phyloP scores from a whole-genome alignment of 495 filamentous ascomycete species.

The Penicillium riverlandense region DNA sequence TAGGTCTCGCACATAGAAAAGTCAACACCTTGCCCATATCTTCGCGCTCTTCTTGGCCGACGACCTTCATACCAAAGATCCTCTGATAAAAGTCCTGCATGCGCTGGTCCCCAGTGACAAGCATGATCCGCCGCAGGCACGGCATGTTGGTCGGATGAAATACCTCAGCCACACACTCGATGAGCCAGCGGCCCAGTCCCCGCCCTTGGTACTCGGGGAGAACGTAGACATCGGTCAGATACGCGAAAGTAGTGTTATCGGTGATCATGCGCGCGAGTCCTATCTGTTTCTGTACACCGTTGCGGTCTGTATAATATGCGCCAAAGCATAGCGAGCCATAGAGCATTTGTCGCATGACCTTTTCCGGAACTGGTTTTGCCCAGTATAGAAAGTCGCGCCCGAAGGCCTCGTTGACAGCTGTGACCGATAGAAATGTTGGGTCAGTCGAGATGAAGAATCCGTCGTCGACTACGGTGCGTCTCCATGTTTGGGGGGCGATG shows the following conservation, averaged over 20 bases:
- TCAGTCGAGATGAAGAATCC: conserved; percentile 47
- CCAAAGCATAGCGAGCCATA: conserved; percentile 48
- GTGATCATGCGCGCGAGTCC: conserved; percentile 61
- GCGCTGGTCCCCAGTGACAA: conserved; percentile 34
- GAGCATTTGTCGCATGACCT: conserved; percentile 37
- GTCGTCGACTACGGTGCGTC: conserved; percentile 5
- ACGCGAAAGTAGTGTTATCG: conserved; percentile 60
- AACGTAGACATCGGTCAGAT: conserved; percentile 69
- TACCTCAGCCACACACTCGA: conserved; percentile 48
- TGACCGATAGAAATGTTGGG: conserved; percentile 38
- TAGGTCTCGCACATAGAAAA: conserved; percentile 17
- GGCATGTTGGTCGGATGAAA: conserved; percentile 43
- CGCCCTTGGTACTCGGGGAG: conserved; percentile 46
- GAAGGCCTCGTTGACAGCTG: conserved; percentile 45
- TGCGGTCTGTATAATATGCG: conserved; percentile 29
- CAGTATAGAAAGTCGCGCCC: conserved; percentile 48
- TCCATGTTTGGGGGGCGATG: conserved; percentile 15
- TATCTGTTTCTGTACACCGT: conserved; percentile 29
- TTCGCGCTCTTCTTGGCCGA: conserved; percentile 17
- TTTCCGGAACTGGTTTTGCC: conserved; percentile 32
- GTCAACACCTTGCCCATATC: conserved; percentile 15
- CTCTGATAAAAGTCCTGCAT: conserved; percentile 40
- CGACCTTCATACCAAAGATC: conserved; percentile 36
- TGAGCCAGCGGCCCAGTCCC: conserved; percentile 58
- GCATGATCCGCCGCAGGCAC: conserved; percentile 43